phyloP scores from a whole-genome alignment of 495 filamentous ascomycete genomes.

The Umbilicaria muhlenbergii region DNA sequence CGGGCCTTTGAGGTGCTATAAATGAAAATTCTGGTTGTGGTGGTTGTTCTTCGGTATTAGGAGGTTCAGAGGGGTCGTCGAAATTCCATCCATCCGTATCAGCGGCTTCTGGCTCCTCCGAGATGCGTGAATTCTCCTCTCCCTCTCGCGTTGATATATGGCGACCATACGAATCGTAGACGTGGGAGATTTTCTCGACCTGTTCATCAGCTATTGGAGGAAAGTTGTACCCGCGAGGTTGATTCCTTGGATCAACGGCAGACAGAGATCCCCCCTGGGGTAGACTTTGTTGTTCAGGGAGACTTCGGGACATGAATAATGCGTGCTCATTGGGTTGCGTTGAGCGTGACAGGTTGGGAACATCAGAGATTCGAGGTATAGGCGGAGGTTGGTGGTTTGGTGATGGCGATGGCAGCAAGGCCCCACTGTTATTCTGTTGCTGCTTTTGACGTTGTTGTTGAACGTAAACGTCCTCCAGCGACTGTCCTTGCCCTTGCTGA shows the following conservation, averaged over 20 bases:
- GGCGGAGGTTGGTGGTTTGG: constrained; percentile 31
- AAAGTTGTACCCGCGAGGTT: constrained; percentile 19
- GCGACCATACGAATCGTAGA: constrained; percentile 38
- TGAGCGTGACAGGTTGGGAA: constrained; percentile 19
- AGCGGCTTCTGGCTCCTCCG: constrained; percentile 18
- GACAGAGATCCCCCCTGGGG: constrained; percentile 24
- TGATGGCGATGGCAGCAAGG: constrained; percentile 28
- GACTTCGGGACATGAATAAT: constrained; percentile 12
- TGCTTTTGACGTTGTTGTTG: constrained; percentile 24
- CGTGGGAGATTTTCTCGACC: constrained; percentile 38
- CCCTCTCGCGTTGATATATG: constrained; percentile 27
- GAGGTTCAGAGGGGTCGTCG: constrained; percentile 46
- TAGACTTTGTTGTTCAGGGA: constrained; percentile 22
- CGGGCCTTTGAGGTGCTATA: constrained; percentile 48
- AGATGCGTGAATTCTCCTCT: constrained; percentile 17
- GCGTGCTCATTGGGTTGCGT: constrained; percentile 21
- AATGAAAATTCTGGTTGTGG: constrained; percentile 31
- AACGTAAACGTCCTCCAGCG: constrained; percentile 34
- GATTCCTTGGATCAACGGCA: constrained; percentile 24
- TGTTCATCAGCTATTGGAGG: constrained; percentile 31
- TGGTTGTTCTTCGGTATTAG: constrained; percentile 20
- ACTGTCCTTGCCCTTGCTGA: constrained; percentile 30
- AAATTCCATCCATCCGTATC: constrained; percentile 87
- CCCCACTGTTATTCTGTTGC: constrained; percentile 27
- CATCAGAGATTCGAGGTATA: constrained; percentile 28